phyloP scores from a whole-genome alignment of 768 basidiomycete genomes.

The Cantharellus anzutake region DNA sequence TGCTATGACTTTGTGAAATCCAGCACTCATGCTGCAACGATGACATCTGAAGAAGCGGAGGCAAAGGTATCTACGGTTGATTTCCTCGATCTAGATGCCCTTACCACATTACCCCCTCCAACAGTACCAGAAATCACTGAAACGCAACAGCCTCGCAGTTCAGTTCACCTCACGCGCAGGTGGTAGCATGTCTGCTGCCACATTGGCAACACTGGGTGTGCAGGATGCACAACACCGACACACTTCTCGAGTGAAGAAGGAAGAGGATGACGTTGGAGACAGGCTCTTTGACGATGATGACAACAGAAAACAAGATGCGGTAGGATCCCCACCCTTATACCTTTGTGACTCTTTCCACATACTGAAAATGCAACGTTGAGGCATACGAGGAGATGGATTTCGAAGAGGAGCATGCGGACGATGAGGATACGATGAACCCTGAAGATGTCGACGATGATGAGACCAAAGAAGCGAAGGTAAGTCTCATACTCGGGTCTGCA shows the following conservation, averaged over 20 bases:
- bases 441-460: slow-evolving; percentile 60
- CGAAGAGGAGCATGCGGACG: slow-evolving; percentile 74
- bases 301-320: slow-evolving; percentile 27
- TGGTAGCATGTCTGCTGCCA: slow-evolving; percentile 38
- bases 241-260: neutral
- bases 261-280: slow-evolving; percentile 30
- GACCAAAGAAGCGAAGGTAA: slow-evolving; percentile 61
- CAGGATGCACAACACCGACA: neutral
- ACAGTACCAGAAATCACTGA: slow-evolving; percentile 36
- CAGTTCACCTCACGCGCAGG: slow-evolving; percentile 19
- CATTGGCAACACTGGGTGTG: slow-evolving; percentile 49
- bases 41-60: slow-evolving; percentile 47
- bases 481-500: slow-evolving; percentile 7
- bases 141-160: slow-evolving; percentile 29
- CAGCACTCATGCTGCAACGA: slow-evolving; percentile 45
- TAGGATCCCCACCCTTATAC: too few species aligned
- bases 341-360: too few species aligned
- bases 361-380: slow-evolving; percentile 31
- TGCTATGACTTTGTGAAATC: slow-evolving; percentile 92
- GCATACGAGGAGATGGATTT: slow-evolving; percentile 68
- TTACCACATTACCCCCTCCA: slow-evolving; percentile 11
- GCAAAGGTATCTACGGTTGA: slow-evolving; percentile 29
- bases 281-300: slow-evolving; percentile 46
- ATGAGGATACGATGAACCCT: slow-evolving; percentile 54
- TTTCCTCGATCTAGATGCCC: neutral